Evolutionary conservation across 768 basidiomycete species (phyloP).

Genomic region (Tylopilus vinaceipallidus): DNA sequence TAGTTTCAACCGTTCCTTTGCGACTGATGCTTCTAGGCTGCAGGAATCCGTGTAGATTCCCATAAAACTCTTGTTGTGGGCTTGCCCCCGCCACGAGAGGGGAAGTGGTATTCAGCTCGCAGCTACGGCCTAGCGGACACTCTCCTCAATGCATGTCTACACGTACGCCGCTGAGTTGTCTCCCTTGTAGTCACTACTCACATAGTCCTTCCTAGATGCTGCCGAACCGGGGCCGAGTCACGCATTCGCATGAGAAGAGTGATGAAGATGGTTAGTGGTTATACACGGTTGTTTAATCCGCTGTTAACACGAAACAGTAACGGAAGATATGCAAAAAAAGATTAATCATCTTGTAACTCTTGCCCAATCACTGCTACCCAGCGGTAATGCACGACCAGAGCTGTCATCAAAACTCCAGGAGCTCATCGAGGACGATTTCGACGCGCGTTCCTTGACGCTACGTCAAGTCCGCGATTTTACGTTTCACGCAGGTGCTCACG

Average conservation of each 20-base stretch:
- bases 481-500: constrained; percentile 34
- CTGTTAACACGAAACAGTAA: constrained; percentile 19
- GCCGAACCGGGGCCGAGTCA: constrained; percentile 37
- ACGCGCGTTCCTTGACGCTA: constrained; percentile 31
- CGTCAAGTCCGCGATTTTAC: constrained; percentile 39
- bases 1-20: background rate
- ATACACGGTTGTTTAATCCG: background rate
- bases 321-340: constrained; percentile 37
- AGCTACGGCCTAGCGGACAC: constrained; percentile 46
- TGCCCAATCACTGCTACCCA: constrained; percentile 39
- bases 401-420: constrained; percentile 32
- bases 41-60: constrained; percentile 41
- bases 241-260: constrained; percentile 23
- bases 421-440: constrained; percentile 33
- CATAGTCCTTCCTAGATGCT: constrained; percentile 35
- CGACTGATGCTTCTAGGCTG: constrained; percentile 28
- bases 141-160: constrained; percentile 35
- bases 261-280: constrained; percentile 23
- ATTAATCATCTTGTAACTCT: constrained; percentile 42
- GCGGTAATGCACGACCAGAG: constrained; percentile 28
- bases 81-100: constrained; percentile 39
- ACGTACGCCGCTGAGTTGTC: constrained; percentile 23
- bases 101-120: constrained; percentile 35
- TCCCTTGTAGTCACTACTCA: background rate
- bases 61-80: constrained; percentile 43